Evolutionary conservation across 208 protist genomes (phyloP).

Genomic region (Phytomonas serpens): DNA sequence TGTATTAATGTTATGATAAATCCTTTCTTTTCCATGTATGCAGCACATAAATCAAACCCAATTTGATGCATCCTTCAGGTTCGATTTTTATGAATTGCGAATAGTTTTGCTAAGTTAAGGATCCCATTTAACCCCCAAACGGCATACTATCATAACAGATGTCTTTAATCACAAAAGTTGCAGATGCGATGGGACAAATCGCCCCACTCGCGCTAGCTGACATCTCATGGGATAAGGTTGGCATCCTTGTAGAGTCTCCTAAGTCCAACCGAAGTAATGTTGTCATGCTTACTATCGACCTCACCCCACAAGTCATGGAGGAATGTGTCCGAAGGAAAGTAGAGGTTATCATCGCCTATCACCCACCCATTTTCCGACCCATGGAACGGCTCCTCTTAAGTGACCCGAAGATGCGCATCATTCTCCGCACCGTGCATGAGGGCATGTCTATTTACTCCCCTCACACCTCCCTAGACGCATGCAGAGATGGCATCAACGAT

Average conservation of each 20-base stretch:
- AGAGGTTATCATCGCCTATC: conserved; percentile 87
- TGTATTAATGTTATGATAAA: background rate
- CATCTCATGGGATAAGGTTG: conserved; percentile 92
- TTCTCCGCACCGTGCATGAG: conserved; percentile 49
- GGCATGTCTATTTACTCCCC: conserved; percentile 91
- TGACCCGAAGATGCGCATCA: conserved; percentile 60
- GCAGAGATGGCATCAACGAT: conserved; percentile 85
- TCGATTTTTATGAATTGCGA: background rate
- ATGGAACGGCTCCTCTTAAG: conserved; percentile 73
- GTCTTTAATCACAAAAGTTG: conserved; percentile 47
- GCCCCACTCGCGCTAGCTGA: conserved; percentile 85
- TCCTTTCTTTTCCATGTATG: background rate
- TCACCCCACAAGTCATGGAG: conserved; percentile 83
- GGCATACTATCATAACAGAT: conserved; percentile 12
- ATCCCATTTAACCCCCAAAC: background rate
- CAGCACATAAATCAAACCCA: background rate
- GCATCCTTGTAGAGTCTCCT: conserved; percentile 86
- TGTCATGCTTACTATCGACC: conserved; percentile 88
- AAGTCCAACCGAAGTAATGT: conserved; percentile 28
- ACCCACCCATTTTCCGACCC: conserved; percentile 82
- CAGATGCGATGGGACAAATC: conserved; percentile 62
- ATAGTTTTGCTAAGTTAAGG: background rate
- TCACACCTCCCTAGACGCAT: conserved; percentile 86
- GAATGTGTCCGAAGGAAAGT: conserved; percentile 63
- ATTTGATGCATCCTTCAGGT: conserved; percentile 1